Evolutionary conservation across 345 rosid species (phyloP).

Genomic region (Toxicodendron radicans): DNA sequence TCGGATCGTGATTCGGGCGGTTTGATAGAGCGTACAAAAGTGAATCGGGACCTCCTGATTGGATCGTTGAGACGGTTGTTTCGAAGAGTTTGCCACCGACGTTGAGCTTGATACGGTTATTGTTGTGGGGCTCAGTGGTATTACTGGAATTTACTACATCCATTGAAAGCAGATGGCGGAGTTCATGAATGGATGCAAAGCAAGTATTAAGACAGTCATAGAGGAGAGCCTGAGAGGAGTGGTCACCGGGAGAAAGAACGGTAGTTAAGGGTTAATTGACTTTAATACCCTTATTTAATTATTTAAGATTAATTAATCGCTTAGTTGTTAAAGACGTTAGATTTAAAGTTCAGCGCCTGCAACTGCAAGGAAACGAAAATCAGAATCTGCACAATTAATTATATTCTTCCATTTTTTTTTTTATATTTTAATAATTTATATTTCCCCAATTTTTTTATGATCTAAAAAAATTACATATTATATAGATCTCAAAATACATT

Average conservation of each 20-base stretch:
- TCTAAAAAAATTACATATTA: no score
- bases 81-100: slow-evolving; percentile 88
- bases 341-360: no score
- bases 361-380: background rate
- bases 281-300: background rate
- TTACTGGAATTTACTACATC: background rate
- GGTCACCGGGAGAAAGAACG: background rate
- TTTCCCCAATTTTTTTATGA: no score
- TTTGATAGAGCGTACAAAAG: slow-evolving; percentile 71
- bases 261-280: background rate
- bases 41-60: slow-evolving; percentile 76
- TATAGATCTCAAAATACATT: no score
- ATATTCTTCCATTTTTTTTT: no score
- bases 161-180: background rate
- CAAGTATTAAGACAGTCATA: background rate
- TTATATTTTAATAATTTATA: no score
- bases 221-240: background rate
- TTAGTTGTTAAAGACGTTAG: no score
- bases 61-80: slow-evolving; percentile 74
- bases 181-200: background rate
- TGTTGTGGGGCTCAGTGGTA: background rate
- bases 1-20: slow-evolving; percentile 35
- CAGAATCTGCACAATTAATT: no score
- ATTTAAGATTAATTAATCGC: no score
- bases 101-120: slow-evolving; percentile 69